Conservation (phyloP, 2,329 filamentous ascomycete species). For the Epichloe gansuensis region DNA sequence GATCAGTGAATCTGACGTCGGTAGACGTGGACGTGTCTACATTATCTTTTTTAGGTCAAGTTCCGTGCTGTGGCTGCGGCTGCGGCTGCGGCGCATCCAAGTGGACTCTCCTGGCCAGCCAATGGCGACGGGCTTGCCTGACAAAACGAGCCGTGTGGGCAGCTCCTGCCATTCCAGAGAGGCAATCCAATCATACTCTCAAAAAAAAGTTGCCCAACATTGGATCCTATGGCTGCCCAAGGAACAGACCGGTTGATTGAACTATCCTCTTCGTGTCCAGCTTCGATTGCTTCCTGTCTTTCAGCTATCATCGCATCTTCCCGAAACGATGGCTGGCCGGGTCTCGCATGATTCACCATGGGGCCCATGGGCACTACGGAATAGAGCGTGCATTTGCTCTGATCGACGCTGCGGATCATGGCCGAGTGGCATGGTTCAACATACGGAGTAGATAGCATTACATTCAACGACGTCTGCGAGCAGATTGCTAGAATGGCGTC, state of each 20-base stretch:
- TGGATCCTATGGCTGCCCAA: not conserved
- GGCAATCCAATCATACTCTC: too few relatives aligned
- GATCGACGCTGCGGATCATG: too few relatives aligned
- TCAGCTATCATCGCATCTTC: not conserved
- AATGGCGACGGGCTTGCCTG: not conserved
- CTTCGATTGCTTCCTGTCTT: not conserved
- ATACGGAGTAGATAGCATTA: too few relatives aligned
- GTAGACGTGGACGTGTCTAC: conserved; percentile 1
- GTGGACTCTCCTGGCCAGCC: not conserved
- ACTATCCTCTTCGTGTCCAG: not conserved
- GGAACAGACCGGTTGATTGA: not conserved
- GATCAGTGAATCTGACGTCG: not conserved
- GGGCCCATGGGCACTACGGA: too few relatives aligned
- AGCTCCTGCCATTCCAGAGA: too few relatives aligned
- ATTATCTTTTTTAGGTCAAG: not conserved
- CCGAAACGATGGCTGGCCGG: too few relatives aligned
- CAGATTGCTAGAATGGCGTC: too few relatives aligned
- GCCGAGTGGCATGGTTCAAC: too few relatives aligned
- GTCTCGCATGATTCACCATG: too few relatives aligned
- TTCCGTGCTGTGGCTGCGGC: not conserved
- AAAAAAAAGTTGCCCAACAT: too few relatives aligned
- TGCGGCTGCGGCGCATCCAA: not conserved
- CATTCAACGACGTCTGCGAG: too few relatives aligned
- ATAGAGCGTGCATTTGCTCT: too few relatives aligned
- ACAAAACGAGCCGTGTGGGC: not conserved